Base-by-base conservation (phyloP, 495 filamentous ascomycete genomes). In the Chaetomium fimeti region DNA sequence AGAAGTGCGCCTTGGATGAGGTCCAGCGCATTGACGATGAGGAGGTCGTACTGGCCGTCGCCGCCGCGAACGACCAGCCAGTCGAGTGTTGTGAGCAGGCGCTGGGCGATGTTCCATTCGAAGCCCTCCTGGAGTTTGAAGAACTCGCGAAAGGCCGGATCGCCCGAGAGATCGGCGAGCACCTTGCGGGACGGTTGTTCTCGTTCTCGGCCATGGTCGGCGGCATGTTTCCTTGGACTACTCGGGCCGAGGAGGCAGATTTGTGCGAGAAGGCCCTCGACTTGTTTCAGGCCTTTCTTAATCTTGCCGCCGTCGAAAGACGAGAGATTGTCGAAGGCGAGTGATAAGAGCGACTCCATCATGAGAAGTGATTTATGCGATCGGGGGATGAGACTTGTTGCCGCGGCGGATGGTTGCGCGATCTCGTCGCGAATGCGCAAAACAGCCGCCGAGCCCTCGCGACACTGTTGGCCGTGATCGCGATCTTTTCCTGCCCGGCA, bases 121-220 rank as follows among this genome's bases (percentile, higher is more conserved):
- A 98, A 98, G 13, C 93, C 89, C 70, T 96, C 93, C 74, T 98
- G 94, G 57, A 98, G 74, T 71, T 96, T 91, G 80, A 96, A 96
- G 78, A 98, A 98, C 74, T 98, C 94, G 58, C 91, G 81, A 72
- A 97, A 98, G 12, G 93, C 94, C 28, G 90, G 92, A 75, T 98
- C 94, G 67, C 89, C 86, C 61, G 82, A 81, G 68, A 97, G 76
- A 55, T 91, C 85, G 43, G 77, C 78, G 52, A 96, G 80, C 24
- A 80, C 80, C 76, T 93, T 93, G 59, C 70, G 74, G 38, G 55
- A 69, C n/a, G 66, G 76, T 67, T 71, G 59, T 4, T 61, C 47
- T 8, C 48, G 47, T 75, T 48, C 57, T 48, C 55, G 36, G 42
- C 42, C 32, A n/a, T 24, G 54, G 25, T 47, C 82, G 78, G 55